Evolutionary conservation across 495 filamentous ascomycete genomes (phyloP), one percentile per base, ranked within the genome.

Genomic region (Chaetomium tenue): DNA sequence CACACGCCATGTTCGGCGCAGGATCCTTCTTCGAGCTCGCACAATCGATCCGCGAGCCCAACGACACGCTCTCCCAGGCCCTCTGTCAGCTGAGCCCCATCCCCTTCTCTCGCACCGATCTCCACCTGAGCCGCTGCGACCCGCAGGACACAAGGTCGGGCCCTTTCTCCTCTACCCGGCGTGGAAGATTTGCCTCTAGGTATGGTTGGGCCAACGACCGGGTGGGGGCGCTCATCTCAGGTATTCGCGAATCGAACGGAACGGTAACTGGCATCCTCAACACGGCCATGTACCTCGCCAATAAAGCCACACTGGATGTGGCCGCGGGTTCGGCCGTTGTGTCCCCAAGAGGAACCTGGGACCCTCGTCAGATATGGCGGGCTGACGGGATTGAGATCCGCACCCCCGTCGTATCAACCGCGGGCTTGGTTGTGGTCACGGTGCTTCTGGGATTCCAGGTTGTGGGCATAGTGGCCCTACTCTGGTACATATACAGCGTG

Each of bases 401-500:
- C n/a, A 47, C 44, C 0, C 44, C 18, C 8, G n/a, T 47, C 3
- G 5, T 47, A 15, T 47, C 44, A n/a, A 47, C 44, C 0, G n/a
- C n/a, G 44, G 44, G 16, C n/a, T 7, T 47, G 44, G 44, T 22
- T 20, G 44, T 47, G 3, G 44, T 47, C 1, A 22, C 16, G 3
- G 44, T 47, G 18, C 8, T 47, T 0, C n/a, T n/a, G 44, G 44
- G 44, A 1, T 44, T 65, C 1, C 63, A 65, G 28, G 63, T 46
- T 9, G 11, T 55, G 0, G 63, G 33, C 5, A 39, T 65, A 0
- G 13, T 65, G 33, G 37, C 37, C 3, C n/a, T 65, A 33, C 2
- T 60, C 18, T 1, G 55, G 42, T 65, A 65, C 37, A 51, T 51
- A 3, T 65, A 65, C 57, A 39, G 63, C 28, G n/a, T 47, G 30